A percentile compares a stretch with the other conserved stretches of the same genome.
phyloP scores from a whole-genome alignment of 169 alveolate species.

The Cryptosporidium ubiquitum region DNA sequence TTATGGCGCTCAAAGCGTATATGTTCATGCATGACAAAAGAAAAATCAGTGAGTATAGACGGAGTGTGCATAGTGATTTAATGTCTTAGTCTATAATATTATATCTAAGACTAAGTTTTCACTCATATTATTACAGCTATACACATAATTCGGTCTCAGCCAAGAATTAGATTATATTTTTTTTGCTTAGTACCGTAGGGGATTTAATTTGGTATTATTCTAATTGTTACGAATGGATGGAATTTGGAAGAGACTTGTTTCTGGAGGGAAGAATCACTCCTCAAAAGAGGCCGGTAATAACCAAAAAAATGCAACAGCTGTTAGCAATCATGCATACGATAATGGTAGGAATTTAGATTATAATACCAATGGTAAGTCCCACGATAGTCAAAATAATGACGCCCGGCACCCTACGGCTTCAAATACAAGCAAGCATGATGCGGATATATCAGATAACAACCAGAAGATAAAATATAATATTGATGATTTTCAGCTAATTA shows the following conservation, averaged over 20 bases:
- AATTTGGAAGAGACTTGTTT: conserved; percentile 71
- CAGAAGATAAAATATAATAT: conserved; percentile 40
- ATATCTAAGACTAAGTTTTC: neutral
- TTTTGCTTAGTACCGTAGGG: conserved; percentile 29
- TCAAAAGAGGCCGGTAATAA: conserved; percentile 26
- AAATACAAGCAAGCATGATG: neutral
- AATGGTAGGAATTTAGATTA: neutral
- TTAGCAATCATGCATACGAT: neutral
- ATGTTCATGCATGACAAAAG: conserved; percentile 38
- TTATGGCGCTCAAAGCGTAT: conserved; percentile 59
- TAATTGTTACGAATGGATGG: conserved; percentile 49
- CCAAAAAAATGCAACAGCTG: conserved; percentile 15
- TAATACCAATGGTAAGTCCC: neutral
- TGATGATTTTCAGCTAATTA: conserved; percentile 72
- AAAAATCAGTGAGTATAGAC: conserved; percentile 36
- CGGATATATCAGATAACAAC: conserved; percentile 5
- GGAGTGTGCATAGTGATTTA: conserved; percentile 58
- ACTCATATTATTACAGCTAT: neutral
- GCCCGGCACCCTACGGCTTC: neutral
- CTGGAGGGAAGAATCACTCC: conserved; percentile 69
- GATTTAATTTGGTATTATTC: neutral
- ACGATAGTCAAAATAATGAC: neutral
- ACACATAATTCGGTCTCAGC: conserved; percentile 24
- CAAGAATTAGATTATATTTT: neutral
- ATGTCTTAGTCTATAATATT: conserved; percentile 30